Conservation (phyloP, 2,329 filamentous ascomycete species). For the Colletotrichum sp. region DNA sequence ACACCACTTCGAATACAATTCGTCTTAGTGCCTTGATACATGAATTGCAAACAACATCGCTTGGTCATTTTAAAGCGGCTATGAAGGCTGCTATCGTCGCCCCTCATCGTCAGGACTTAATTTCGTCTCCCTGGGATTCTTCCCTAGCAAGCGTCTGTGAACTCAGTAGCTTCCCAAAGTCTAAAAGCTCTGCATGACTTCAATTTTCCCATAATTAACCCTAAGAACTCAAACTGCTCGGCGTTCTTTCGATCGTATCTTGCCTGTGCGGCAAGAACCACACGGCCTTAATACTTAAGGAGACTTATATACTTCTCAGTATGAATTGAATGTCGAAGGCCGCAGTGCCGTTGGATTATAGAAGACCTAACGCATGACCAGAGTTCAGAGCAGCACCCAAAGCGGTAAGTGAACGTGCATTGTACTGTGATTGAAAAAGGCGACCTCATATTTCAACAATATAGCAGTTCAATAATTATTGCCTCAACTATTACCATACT, state of each 20-base stretch:
- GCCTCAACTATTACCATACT: background rate
- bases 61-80: background rate
- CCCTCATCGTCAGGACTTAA: fast-evolving
- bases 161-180: no score
- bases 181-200: fast-evolving
- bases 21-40: no score
- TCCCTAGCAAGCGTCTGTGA: no score
- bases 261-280: background rate
- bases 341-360: background rate
- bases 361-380: fast-evolving
- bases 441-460: background rate
- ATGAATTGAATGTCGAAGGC: background rate
- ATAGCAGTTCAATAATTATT: fast-evolving
- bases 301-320: background rate
- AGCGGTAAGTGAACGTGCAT: fast-evolving
- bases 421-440: no score
- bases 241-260: no score
- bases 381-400: background rate
- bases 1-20: no score
- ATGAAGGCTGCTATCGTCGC: background rate
- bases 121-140: background rate
- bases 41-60: no score
- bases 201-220: no score
- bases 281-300: fast-evolving
- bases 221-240: no score